A percentile compares a stretch with the other conserved stretches of the same genome.
phyloP scores from a whole-genome alignment of 805 yeast species.

The Starmerella roubikii region DNA sequence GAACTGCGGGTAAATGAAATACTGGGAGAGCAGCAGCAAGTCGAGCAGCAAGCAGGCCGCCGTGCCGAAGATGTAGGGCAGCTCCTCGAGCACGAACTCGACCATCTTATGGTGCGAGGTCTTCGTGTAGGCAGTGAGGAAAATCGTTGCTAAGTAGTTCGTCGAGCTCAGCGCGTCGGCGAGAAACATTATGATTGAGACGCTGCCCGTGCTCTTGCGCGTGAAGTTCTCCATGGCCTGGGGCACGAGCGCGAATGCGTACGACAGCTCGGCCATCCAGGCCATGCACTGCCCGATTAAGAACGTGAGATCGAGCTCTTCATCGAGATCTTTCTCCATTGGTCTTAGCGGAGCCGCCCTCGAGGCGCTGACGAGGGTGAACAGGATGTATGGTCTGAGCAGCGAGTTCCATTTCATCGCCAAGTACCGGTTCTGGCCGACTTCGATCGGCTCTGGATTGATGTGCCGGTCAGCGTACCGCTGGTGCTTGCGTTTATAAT shows the following conservation, averaged over 20 bases:
- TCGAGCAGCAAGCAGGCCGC: constrained; percentile 20
- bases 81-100: constrained; percentile 22
- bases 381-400: constrained; percentile 14
- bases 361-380: constrained; percentile 14
- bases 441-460: constrained; percentile 5
- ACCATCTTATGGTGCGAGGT: constrained; percentile 8
- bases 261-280: constrained; percentile 21
- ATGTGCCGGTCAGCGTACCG: not conserved
- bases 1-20: constrained; percentile 18
- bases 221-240: constrained; percentile 30
- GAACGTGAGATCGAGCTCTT: constrained; percentile 13
- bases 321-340: not conserved
- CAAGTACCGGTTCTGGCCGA: constrained; percentile 1
- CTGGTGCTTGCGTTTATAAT: constrained; percentile 18
- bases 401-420: constrained; percentile 13
- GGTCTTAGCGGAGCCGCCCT: constrained; percentile 2
- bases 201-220: constrained; percentile 32
- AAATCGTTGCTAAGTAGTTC: constrained; percentile 22
- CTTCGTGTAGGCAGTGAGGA: constrained; percentile 18
- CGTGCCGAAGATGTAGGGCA: constrained; percentile 24
- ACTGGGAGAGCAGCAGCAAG: constrained; percentile 21
- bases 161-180: constrained; percentile 22
- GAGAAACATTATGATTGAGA: constrained; percentile 22
- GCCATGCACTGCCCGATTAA: constrained; percentile 19
- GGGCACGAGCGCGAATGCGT: constrained; percentile 27